phyloP scores from a whole-genome alignment of 257 asterid genomes.

The Schizonepeta tenuifolia region DNA sequence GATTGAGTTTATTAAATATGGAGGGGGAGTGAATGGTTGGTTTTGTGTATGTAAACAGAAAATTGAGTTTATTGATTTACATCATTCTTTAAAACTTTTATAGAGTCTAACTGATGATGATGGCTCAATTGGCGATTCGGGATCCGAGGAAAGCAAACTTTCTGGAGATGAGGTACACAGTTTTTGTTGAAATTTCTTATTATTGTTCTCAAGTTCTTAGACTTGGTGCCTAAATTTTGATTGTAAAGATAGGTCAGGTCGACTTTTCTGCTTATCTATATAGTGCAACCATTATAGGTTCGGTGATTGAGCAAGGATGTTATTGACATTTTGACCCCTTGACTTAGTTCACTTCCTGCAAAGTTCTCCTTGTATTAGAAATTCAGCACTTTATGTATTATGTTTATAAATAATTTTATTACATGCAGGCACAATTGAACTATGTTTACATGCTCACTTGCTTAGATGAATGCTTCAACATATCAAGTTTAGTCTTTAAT shows the following conservation, averaged over 20 bases:
- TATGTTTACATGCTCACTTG: neutral
- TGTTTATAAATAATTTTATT: neutral
- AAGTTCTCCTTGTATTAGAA: neutral
- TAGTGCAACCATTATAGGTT: neutral
- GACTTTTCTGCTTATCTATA: neutral
- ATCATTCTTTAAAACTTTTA: conserved; percentile 19
- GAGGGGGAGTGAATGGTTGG: neutral
- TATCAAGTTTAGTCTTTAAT: neutral
- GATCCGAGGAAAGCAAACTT: conserved; percentile 46
- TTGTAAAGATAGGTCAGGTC: neutral
- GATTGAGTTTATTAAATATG: neutral
- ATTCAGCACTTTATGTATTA: neutral
- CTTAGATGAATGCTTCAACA: neutral
- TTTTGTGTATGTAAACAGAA: neutral
- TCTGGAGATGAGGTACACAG: conserved; percentile 64
- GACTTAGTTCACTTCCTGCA: conserved; percentile 7
- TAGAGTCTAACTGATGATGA: conserved; percentile 58
- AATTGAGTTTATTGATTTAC: neutral
- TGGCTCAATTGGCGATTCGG: conserved; percentile 49
- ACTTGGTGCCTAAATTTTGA: neutral
- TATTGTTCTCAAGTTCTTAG: neutral
- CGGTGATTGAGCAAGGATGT: neutral
- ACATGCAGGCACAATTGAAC: neutral
- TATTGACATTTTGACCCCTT: neutral
- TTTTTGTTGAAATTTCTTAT: conserved; percentile 20